phyloP scores from a whole-genome alignment of 805 yeast species.

The Saturnispora mendoncae region DNA sequence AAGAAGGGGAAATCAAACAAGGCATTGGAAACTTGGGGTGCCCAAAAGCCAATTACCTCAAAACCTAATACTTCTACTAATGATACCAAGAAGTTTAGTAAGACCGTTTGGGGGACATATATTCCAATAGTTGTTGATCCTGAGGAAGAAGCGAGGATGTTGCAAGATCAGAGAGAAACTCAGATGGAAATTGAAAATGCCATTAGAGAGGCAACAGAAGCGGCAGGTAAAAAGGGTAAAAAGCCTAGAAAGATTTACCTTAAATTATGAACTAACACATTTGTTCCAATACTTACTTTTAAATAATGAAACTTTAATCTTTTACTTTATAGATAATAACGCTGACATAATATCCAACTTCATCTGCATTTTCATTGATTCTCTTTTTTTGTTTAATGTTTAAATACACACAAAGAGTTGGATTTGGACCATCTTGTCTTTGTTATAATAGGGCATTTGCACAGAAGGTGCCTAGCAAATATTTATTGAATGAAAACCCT shows the following conservation, averaged over 20 bases:
- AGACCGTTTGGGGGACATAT: conserved; percentile 74
- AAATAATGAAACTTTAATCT: background rate
- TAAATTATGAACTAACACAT: conserved; percentile 6
- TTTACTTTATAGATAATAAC: background rate
- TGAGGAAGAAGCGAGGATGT: conserved; percentile 24
- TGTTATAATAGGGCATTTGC: no score
- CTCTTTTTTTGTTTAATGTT: background rate
- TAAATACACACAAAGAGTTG: no score
- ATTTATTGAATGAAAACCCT: background rate
- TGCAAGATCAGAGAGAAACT: conserved; percentile 38
- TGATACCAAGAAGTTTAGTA: conserved; percentile 15
- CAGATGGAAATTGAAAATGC: conserved; percentile 39
- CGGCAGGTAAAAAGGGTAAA: conserved; percentile 31
- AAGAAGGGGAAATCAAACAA: conserved; percentile 26
- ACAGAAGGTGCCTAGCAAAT: background rate
- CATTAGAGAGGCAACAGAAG: conserved; percentile 35
- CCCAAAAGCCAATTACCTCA: background rate
- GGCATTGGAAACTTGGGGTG: conserved; percentile 22
- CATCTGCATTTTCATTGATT: no score
- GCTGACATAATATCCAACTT: no score
- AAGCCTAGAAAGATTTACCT: conserved; percentile 24
- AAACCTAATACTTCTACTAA: conserved; percentile 13
- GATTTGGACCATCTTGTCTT: no score
- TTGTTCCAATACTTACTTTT: background rate
- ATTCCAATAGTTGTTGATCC: conserved; percentile 35